phyloP scores from a whole-genome alignment of 1,284 basidiomycete species.

The Sanghuangporus baumii region DNA sequence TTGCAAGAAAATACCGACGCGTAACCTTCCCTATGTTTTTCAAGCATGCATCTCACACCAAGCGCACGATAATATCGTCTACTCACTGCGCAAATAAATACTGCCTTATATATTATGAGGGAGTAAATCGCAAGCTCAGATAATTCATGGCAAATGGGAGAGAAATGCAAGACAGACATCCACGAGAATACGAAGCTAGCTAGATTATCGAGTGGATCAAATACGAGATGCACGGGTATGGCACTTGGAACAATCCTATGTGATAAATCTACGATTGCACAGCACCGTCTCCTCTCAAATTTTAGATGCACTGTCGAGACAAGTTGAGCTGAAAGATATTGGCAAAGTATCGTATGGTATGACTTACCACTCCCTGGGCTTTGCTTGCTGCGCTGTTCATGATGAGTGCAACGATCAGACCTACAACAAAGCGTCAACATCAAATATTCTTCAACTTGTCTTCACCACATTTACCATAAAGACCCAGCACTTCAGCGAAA shows the following conservation, averaged over 20 bases:
- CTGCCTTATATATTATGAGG: not conserved
- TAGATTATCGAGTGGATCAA: not conserved
- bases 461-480: conserved; percentile 52
- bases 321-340: not conserved
- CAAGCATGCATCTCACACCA: not conserved
- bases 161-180: not conserved
- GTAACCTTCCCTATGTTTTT: too few species aligned
- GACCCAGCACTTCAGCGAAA: conserved; percentile 89
- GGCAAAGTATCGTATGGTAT: not conserved
- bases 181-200: not conserved
- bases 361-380: conserved; percentile 16
- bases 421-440: not conserved
- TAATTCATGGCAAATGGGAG: not conserved
- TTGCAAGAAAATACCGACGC: too few species aligned
- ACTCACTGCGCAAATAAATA: not conserved
- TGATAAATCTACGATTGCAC: not conserved
- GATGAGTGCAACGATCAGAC: conserved; percentile 21
- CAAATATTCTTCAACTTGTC: not conserved
- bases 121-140: not conserved
- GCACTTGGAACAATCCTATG: not conserved
- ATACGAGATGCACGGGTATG: not conserved
- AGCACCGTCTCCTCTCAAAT: not conserved
- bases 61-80: not conserved
- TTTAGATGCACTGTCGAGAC: conserved; percentile 2
- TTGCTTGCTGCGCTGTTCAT: conserved; percentile 16